Evolutionary conservation across 306 rosid species (phyloP), one percentile per base, ranked within the genome.

Genomic region (Vigna trinervia): DNA sequence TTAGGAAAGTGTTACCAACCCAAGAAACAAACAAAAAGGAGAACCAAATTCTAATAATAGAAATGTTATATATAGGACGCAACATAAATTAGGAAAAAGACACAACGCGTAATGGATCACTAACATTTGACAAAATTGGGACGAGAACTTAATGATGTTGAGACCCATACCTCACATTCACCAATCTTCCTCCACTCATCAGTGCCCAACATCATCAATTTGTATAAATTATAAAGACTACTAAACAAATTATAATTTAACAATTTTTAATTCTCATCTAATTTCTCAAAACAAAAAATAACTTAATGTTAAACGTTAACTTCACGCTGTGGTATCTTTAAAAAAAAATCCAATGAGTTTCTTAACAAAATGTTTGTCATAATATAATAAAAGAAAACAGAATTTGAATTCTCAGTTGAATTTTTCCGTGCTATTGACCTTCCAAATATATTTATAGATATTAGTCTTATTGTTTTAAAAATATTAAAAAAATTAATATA

Each of bases 141-240:
- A 50, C 58, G 43, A 26, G 43, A 48, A 69, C 47, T 50, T 48
- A 48, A 69, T 69, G 36, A 69, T 69, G 59, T 1, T 30, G 46
- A 48, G 74, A 69, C 60, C 74, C 74, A 48, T 15, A 28, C 23
- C 48, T 69, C 15, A 13, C 74, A 14, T 4, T 48, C 74, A 50
- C 28, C 59, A 28, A 28, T 30, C 15, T 28, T 7, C 41, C 22
- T 28, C 32, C 60, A 28, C 9, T 48, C 74, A n/a, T 69, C 30
- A 69, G 30, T 69, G 10, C 9, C 26, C 45, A 15, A 41, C 46
- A 9, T 69, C 60, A 48, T 26, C 74, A 28, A 28, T n/a, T 11
- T 2, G 4, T 15, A 69, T 69, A 48, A 47, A 67, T 22, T 22
- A 45, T 41, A 12, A 23, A 45, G 39, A 20, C 17, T 64, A 39